Evolutionary conservation across 2,329 filamentous ascomycete species (phyloP), one percentile per base, ranked within the genome.

Genomic region (Paraconiothyrium brasiliense): DNA sequence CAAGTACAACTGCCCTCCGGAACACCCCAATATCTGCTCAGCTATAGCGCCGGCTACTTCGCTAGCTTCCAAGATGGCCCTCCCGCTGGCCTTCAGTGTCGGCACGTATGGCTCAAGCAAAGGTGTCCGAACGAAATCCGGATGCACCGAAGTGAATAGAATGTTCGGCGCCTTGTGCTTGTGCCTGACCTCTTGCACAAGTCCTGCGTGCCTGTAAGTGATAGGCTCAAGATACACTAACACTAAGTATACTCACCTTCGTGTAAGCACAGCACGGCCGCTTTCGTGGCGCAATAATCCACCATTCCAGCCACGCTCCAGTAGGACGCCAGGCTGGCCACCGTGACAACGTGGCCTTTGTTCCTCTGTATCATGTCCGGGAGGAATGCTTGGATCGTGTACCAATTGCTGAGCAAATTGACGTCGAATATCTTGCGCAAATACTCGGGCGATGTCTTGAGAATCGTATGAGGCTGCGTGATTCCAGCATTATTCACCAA

Each of bases 291-390:
- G 46, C 77, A 80, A 70, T 87, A 88, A 63, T 86, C 84, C 10
- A 82, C 82, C 63, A 87, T 82, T 34, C 83, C 80, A 1, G 78
- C 80, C 4, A 82, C 64, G 0, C 77, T 76, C 5, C 85, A 60
- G 67, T 84, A 87, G 39, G 82, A 83, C 10, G 84, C 84, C 68
- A 83, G 78, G 60, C 82, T 85, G 2, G 86, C 85, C 14, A 88
- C 79, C 0, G 84, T 86, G 11, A 89, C 79, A 34, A 88, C 78
- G 63, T 88, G 86, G 2, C 86, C 86, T 72, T 70, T 82, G 59
- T 78, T 73, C 20, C 66, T 56, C 3, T 62, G 56, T 22, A 79
- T 68, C 77, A 79, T 79, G 49, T 69, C 68, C 2, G 77, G 77
- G 7, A 79, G 60, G 60, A 79, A 79, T 0, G 71, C 76, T 35